Evolutionary conservation across 306 rosid species (phyloP).

Genomic region (Casuarina equisetifolia): DNA sequence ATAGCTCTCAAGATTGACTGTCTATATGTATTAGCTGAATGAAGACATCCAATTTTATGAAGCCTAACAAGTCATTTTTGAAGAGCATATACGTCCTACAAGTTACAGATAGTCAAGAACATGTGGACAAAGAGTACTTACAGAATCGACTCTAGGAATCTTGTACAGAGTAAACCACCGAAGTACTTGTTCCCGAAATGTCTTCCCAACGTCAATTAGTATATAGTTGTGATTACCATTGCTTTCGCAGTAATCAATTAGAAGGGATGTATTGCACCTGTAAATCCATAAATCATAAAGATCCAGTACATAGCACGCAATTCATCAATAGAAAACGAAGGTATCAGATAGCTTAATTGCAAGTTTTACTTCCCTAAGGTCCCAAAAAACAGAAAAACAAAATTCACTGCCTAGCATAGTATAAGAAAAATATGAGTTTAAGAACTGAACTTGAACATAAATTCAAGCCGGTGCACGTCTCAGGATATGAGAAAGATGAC

Average conservation of each 20-base stretch:
- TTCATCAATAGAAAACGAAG: not conserved
- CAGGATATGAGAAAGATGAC: not conserved
- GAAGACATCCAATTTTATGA: not conserved
- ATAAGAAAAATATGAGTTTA: not conserved
- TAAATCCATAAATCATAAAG: conserved; percentile 18
- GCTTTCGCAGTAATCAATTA: conserved; percentile 69
- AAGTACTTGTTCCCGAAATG: conserved; percentile 90
- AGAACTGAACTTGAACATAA: not conserved
- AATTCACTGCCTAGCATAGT: too few species aligned
- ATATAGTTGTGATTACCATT: conserved; percentile 59
- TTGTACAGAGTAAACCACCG: conserved; percentile 80
- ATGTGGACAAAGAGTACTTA: conserved; percentile 36
- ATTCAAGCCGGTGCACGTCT: not conserved
- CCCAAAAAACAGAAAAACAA: not conserved
- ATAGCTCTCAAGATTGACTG: not conserved
- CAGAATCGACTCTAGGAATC: conserved; percentile 92
- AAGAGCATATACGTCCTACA: not conserved
- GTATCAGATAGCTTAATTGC: not conserved
- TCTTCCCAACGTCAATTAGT: conserved; percentile 90
- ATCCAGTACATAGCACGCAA: not conserved
- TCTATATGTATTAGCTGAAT: not conserved
- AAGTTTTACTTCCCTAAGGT: not conserved
- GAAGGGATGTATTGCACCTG: conserved; percentile 91
- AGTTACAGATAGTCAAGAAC: conserved; percentile 4
- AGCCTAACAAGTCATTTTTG: not conserved